Evolutionary conservation across 352 stramenopile species (phyloP).

Genomic region (Phytophthora cactorum): DNA sequence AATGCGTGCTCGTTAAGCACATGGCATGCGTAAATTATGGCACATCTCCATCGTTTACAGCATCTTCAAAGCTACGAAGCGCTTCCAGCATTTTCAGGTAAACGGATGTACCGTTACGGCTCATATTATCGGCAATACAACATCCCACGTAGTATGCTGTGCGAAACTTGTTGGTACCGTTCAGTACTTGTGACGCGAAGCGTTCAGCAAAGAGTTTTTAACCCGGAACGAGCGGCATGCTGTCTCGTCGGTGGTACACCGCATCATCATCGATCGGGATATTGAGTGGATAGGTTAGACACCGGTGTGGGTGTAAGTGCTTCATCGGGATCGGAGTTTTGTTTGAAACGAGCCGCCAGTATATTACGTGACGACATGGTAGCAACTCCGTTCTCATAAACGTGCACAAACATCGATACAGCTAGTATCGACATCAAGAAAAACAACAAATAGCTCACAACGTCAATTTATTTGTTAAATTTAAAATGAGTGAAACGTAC

Average conservation of each 20-base stretch:
- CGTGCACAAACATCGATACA: not conserved
- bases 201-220: not conserved
- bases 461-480: not conserved
- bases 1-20: not conserved
- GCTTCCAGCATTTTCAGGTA: not conserved
- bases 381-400: conserved; percentile 2
- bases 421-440: not conserved
- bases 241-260: not conserved
- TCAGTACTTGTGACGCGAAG: not conserved
- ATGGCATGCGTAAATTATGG: not conserved
- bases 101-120: not conserved
- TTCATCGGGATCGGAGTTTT: not conserved
- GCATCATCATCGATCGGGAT: not conserved
- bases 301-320: not conserved
- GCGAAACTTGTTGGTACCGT: not conserved
- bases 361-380: not conserved
- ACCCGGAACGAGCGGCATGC: not conserved
- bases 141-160: not conserved
- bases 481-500: not conserved
- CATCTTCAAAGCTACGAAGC: not conserved
- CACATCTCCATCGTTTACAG: not conserved
- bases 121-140: not conserved
- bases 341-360: not conserved
- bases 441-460: not conserved
- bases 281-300: not conserved